phyloP scores from a whole-genome alignment of 805 yeast genomes.

The Torulaspora gathmanii region DNA sequence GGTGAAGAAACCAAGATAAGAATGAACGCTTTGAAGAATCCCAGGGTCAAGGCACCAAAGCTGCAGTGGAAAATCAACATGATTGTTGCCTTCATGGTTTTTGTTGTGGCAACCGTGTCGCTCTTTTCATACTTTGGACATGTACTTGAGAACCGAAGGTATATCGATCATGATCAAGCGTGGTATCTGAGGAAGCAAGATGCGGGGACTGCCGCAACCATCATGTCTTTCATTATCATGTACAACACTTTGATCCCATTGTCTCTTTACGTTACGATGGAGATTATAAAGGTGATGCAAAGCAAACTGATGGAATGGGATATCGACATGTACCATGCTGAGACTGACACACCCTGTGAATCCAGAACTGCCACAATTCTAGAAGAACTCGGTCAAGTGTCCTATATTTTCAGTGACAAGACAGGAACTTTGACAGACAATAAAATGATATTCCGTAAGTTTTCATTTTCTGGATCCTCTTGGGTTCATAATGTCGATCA shows the following conservation, averaged over 20 bases:
- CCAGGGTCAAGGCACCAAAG: slow-evolving; percentile 90
- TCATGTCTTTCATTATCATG: slow-evolving; percentile 97
- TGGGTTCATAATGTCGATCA: slow-evolving; percentile 77
- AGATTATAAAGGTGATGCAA: slow-evolving; percentile 87
- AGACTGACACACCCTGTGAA: slow-evolving; percentile 84
- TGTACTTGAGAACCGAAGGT: slow-evolving; percentile 44
- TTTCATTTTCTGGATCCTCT: slow-evolving; percentile 80
- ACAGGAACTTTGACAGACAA: slow-evolving; percentile 97
- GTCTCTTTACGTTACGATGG: slow-evolving; percentile 94
- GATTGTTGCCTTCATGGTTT: slow-evolving; percentile 84
- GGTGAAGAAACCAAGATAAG: slow-evolving; percentile 96
- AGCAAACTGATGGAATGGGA: slow-evolving; percentile 78
- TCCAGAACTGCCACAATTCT: slow-evolving; percentile 92
- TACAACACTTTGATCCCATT: slow-evolving; percentile 93
- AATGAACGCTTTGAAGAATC: slow-evolving; percentile 88
- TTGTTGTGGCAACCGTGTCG: slow-evolving; percentile 67
- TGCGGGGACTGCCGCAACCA: slow-evolving; percentile 80
- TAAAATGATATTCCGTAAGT: slow-evolving; percentile 84
- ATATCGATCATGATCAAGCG: slow-evolving; percentile 39
- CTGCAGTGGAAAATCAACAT: slow-evolving; percentile 75
- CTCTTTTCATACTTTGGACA: slow-evolving; percentile 81
- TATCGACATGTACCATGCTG: slow-evolving; percentile 87
- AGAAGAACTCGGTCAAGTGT: slow-evolving; percentile 95
- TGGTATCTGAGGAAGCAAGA: slow-evolving; percentile 77
- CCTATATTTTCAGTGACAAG: slow-evolving; percentile 91